Percentiles rank a stretch among this genome's conserved stretches.
Conservation (phyloP, 116 monocot genomes). For the Posidonia oceanica region DNA sequence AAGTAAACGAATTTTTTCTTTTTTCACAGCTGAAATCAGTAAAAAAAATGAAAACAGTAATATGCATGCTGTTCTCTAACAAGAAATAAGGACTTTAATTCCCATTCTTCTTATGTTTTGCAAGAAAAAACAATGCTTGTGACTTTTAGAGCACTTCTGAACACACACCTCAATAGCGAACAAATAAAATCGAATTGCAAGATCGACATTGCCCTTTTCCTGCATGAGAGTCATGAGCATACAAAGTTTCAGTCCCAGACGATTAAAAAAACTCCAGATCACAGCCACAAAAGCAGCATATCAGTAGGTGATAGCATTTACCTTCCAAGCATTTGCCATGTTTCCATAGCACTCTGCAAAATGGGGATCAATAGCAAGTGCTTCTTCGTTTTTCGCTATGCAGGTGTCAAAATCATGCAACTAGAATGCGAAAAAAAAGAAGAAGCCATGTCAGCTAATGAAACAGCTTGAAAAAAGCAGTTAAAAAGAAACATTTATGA, state of each 20-base stretch:
- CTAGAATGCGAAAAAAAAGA: slow-evolving; percentile 18
- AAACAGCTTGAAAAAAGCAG: not conserved
- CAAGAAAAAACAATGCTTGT: too few species aligned
- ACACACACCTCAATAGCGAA: slow-evolving; percentile 67
- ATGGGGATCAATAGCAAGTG: slow-evolving; percentile 63
- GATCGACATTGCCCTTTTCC: slow-evolving; percentile 91
- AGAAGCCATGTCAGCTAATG: not conserved
- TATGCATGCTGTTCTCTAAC: too few species aligned
- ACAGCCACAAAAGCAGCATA: not conserved
- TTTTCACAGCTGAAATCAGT: too few species aligned
- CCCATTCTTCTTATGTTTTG: too few species aligned
- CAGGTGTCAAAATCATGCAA: slow-evolving; percentile 89
- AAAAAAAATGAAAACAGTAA: too few species aligned
- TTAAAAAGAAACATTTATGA: not conserved
- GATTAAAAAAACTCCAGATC: not conserved
- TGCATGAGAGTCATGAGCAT: slow-evolving; percentile 12
- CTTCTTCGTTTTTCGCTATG: slow-evolving; percentile 87
- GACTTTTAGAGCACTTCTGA: not conserved
- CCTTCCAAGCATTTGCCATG: slow-evolving; percentile 99
- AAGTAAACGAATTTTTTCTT: too few species aligned
- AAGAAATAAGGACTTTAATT: too few species aligned
- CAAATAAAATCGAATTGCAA: slow-evolving; percentile 77
- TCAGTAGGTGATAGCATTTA: slow-evolving; percentile 8
- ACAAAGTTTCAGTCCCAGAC: not conserved
- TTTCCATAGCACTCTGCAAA: slow-evolving; percentile 96